Percentiles rank a stretch among this genome's conserved stretches.
phyloP scores from a whole-genome alignment of 2,329 filamentous ascomycete genomes.

The Pyrenochaeta sp. region DNA sequence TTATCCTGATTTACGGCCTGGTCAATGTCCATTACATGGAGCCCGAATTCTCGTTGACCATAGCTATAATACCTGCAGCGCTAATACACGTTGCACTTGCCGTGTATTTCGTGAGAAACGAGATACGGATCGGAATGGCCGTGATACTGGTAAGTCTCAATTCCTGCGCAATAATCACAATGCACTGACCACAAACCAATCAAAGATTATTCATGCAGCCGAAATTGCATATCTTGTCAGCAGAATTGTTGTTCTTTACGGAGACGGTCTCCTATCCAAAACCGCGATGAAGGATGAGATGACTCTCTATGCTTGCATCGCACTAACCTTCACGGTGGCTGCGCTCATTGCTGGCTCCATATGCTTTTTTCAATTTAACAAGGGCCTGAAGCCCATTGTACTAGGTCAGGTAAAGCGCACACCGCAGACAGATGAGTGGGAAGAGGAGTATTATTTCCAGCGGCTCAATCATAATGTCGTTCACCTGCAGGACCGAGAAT shows the following conservation, averaged over 20 bases:
- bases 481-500: background rate
- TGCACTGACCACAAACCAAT: background rate
- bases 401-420: background rate
- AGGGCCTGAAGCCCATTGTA: slow-evolving; percentile 32
- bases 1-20: slow-evolving; percentile 30
- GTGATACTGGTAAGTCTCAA: slow-evolving; percentile 21
- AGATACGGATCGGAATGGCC: slow-evolving; percentile 17
- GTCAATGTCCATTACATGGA: slow-evolving; percentile 29
- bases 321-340: slow-evolving; percentile 10
- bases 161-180: background rate
- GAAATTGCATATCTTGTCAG: slow-evolving; percentile 30
- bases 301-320: slow-evolving; percentile 24
- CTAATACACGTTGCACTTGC: slow-evolving; percentile 22
- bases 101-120: slow-evolving; percentile 16
- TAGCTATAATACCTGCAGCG: slow-evolving; percentile 31
- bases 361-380: slow-evolving; percentile 31
- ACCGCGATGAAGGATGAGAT: slow-evolving; percentile 35
- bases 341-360: slow-evolving; percentile 11
- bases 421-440: background rate
- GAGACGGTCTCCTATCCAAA: slow-evolving; percentile 3
- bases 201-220: slow-evolving; percentile 12
- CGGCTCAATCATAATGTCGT: background rate
- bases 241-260: slow-evolving; percentile 27
- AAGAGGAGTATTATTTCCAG: background rate
- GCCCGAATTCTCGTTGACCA: slow-evolving; percentile 33